A percentile compares a stretch with the other conserved stretches of the same genome.
Evolutionary conservation across 148 eudicot genomes (phyloP).

Genomic region (Amaranthus palmeri): DNA sequence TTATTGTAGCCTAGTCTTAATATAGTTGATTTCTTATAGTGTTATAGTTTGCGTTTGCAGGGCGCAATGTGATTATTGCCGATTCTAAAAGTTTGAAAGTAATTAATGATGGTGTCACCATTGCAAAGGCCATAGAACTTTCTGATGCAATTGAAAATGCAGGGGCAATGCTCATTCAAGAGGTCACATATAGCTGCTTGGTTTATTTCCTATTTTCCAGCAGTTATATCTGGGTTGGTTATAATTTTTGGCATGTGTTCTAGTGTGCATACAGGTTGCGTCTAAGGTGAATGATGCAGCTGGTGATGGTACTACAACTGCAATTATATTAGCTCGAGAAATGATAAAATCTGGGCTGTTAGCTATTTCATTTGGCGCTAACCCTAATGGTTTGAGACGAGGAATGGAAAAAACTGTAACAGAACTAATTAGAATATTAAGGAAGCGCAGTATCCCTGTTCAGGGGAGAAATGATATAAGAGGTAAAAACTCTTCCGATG

Average conservation of each 20-base stretch:
- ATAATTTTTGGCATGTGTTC: constrained; percentile 23
- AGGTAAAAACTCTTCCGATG: constrained; percentile 34
- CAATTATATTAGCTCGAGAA: constrained; percentile 83
- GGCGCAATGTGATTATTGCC: constrained; percentile 84
- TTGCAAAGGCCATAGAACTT: constrained; percentile 85
- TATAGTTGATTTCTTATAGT: background rate
- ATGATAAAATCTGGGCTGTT: constrained; percentile 70
- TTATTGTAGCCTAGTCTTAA: background rate
- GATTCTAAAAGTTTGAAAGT: constrained; percentile 71
- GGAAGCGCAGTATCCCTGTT: constrained; percentile 55
- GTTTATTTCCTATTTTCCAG: constrained; percentile 4
- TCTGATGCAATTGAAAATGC: constrained; percentile 77
- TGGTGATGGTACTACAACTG: constrained; percentile 98
- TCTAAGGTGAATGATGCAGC: constrained; percentile 81
- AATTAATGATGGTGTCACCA: constrained; percentile 90
- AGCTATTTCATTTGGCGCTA: constrained; percentile 70
- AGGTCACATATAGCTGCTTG: constrained; percentile 43
- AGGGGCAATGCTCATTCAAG: constrained; percentile 74
- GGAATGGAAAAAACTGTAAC: constrained; percentile 82
- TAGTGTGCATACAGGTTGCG: constrained; percentile 68
- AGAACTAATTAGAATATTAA: constrained; percentile 57
- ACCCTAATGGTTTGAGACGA: constrained; percentile 68
- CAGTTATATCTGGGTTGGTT: constrained; percentile 15
- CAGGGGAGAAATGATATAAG: constrained; percentile 63
- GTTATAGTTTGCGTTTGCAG: constrained; percentile 47